These are phyloP conservation scores for Forsythia suspensa DNA, from an alignment of 257 asterid genomes.

Conservation along the genomic window DNA sequence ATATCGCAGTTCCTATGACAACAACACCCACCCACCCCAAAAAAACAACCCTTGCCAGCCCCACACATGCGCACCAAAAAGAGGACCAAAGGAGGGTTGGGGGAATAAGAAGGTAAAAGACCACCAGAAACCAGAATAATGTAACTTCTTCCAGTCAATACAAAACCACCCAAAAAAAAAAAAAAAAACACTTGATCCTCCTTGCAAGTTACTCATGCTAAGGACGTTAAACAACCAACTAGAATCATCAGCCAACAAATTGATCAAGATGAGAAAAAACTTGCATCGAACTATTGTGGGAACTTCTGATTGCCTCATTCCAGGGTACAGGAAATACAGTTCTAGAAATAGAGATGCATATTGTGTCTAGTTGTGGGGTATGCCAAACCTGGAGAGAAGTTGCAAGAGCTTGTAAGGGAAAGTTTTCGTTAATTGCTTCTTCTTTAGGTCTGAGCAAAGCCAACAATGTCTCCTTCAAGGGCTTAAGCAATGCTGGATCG, in stretches of 20 bases:
- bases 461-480: conserved; percentile 83
- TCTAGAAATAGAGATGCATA: neutral
- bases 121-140: conserved; percentile 9
- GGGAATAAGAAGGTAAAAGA: neutral
- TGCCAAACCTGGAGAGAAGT: conserved; percentile 83
- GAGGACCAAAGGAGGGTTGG: neutral
- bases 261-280: neutral
- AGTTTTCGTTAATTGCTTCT: conserved; percentile 53
- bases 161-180: neutral
- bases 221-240: neutral
- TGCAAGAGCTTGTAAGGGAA: conserved; percentile 80
- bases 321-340: neutral
- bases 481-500: conserved; percentile 69
- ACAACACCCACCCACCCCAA: neutral
- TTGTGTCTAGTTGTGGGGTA: conserved; percentile 1
- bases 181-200: conserved; percentile 4
- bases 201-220: conserved; percentile 5
- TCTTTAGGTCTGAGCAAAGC: conserved; percentile 77
- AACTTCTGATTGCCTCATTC: neutral
- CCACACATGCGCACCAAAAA: neutral
- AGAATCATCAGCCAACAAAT: neutral
- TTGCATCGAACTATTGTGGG: neutral
- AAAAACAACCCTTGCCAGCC: neutral
- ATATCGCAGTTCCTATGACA: neutral
- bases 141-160: neutral